Evolutionary conservation across 1,284 basidiomycete genomes (phyloP).

Genomic region (Paramarasmius palmivorus): DNA sequence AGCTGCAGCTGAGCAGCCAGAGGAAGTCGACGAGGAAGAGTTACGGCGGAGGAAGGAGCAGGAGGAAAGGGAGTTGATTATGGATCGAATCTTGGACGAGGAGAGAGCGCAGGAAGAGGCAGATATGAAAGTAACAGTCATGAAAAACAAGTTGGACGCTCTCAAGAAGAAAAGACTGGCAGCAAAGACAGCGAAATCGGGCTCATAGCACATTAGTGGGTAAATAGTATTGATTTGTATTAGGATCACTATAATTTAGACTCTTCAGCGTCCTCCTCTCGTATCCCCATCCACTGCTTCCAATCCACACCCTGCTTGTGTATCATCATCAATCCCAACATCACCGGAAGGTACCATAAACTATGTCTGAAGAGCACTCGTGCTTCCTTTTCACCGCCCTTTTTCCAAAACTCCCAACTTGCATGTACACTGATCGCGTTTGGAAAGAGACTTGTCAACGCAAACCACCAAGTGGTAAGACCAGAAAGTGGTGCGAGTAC

Average conservation of each 20-base stretch:
- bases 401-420: slow-evolving; percentile 78
- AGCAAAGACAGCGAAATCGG: slow-evolving; percentile 25
- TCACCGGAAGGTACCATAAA: slow-evolving; percentile 89
- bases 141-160: slow-evolving; percentile 66
- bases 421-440: slow-evolving; percentile 74
- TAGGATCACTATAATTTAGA: background rate
- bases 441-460: slow-evolving; percentile 74
- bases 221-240: background rate
- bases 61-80: slow-evolving; percentile 78
- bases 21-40: slow-evolving; percentile 46
- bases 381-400: slow-evolving; percentile 80
- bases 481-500: slow-evolving; percentile 85
- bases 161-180: slow-evolving; percentile 57
- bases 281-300: slow-evolving; percentile 52
- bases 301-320: slow-evolving; percentile 86
- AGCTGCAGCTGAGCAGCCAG: slow-evolving; percentile 25
- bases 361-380: slow-evolving; percentile 80
- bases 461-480: slow-evolving; percentile 87
- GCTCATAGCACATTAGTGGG: background rate
- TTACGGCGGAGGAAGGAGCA: slow-evolving; percentile 51
- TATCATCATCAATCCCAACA: slow-evolving; percentile 92
- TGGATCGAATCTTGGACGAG: slow-evolving; percentile 79
- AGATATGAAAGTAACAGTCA: slow-evolving; percentile 64
- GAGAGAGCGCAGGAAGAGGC: slow-evolving; percentile 83
- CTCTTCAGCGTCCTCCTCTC: slow-evolving; percentile 17